Conservation (phyloP, 495 filamentous ascomycete genomes). For the Cryomyces antarcticus region DNA sequence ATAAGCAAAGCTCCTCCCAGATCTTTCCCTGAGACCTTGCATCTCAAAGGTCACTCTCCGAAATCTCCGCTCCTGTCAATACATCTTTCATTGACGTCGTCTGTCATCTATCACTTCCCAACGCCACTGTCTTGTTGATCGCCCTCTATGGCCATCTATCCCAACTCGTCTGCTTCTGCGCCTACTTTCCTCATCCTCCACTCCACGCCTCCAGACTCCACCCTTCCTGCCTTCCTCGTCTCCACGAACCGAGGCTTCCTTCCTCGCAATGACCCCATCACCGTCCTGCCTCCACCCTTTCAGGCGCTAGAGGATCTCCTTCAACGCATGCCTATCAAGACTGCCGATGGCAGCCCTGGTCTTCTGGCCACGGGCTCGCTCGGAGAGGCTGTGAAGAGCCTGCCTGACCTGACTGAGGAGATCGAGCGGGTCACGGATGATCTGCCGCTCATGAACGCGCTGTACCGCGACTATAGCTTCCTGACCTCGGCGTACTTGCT, state of each 20-base stretch:
- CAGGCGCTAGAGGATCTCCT: slow-evolving; percentile 45
- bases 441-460: slow-evolving; percentile 54
- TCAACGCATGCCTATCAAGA: slow-evolving; percentile 55
- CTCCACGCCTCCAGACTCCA: not conserved
- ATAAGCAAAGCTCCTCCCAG: too few species aligned
- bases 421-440: slow-evolving; percentile 51
- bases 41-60: too few species aligned
- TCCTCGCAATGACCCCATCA: slow-evolving; percentile 39
- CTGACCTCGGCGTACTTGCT: slow-evolving; percentile 71
- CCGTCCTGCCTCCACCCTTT: slow-evolving; percentile 47
- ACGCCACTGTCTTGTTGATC: too few species aligned
- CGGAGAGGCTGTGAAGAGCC: slow-evolving; percentile 44
- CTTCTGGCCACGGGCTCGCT: slow-evolving; percentile 52
- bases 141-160: too few species aligned
- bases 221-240: slow-evolving; percentile 44
- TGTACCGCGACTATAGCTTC: slow-evolving; percentile 82
- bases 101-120: too few species aligned
- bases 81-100: too few species aligned
- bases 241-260: slow-evolving; percentile 68
- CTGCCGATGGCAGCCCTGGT: slow-evolving; percentile 43
- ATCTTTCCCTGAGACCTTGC: too few species aligned
- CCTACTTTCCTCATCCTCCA: too few species aligned
- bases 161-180: too few species aligned
- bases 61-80: too few species aligned
- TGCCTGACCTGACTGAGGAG: slow-evolving; percentile 53